Evolutionary conservation across 129 eudicot species (phyloP).

Genomic region (Rutidosis leptorrhynchoides): DNA sequence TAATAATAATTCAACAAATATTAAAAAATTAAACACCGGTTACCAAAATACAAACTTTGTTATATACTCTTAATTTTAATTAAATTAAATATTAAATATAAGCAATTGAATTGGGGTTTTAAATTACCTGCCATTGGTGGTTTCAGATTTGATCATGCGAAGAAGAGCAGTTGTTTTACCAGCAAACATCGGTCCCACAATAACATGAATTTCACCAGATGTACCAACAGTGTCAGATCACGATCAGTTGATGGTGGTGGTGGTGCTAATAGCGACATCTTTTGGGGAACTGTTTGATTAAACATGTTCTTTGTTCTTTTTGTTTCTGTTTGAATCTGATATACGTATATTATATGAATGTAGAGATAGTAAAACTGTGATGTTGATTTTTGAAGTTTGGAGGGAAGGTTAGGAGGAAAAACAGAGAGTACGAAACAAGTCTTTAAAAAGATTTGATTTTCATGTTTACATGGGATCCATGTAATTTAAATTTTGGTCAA

Average conservation of each 20-base stretch:
- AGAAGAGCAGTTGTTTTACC: constrained; percentile 92
- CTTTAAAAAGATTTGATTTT: neutral
- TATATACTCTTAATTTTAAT: no score
- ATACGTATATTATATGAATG: no score
- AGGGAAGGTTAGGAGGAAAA: neutral
- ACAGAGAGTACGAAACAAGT: neutral
- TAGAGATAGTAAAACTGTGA: no score
- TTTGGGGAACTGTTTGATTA: constrained; percentile 20
- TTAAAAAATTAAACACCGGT: neutral
- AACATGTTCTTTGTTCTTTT: no score
- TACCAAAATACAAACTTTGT: neutral
- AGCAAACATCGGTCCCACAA: constrained; percentile 95
- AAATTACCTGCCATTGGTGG: constrained; percentile 60
- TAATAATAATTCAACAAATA: neutral
- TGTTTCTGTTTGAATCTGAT: no score
- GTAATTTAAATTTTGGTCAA: neutral
- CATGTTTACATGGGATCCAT: neutral
- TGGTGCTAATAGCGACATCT: constrained; percentile 33
- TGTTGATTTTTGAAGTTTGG: constrained; percentile 6
- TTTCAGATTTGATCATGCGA: constrained; percentile 73
- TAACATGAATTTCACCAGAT: constrained; percentile 80
- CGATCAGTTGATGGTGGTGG: constrained; percentile 7
- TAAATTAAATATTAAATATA: neutral
- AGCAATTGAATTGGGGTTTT: neutral
- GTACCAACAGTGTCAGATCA: constrained; percentile 24